Evolutionary conservation across 345 rosid genomes (phyloP).

Genomic region (Sisymbrium altissimum): DNA sequence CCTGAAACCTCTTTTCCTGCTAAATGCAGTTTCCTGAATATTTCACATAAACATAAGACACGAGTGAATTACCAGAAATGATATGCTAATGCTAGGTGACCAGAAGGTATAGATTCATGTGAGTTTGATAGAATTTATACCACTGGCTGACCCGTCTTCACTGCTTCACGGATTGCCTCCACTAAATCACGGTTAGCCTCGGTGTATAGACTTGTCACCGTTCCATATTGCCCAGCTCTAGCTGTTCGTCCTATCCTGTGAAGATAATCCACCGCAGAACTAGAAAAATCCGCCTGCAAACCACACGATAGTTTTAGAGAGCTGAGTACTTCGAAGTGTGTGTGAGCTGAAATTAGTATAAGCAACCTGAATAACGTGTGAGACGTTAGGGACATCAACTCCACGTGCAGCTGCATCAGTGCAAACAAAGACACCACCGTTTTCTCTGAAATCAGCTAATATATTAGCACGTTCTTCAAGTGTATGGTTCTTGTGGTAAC

Average conservation of each 20-base stretch:
- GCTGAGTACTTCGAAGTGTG: background rate
- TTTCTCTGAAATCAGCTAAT: slow-evolving; percentile 61
- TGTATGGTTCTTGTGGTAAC: slow-evolving; percentile 82
- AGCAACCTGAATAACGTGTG: slow-evolving; percentile 88
- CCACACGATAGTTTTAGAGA: background rate
- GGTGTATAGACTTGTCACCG: slow-evolving; percentile 87
- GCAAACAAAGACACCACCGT: slow-evolving; percentile 85
- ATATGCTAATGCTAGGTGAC: background rate
- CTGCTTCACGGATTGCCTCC: slow-evolving; percentile 73
- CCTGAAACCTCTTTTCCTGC: slow-evolving; percentile 40
- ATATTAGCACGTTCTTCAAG: slow-evolving; percentile 72
- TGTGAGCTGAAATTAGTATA: slow-evolving; percentile 4
- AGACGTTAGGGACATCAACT: slow-evolving; percentile 86
- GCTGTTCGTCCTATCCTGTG: slow-evolving; percentile 97
- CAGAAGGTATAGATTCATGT: background rate
- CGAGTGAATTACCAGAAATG: background rate
- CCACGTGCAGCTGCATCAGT: slow-evolving; percentile 99
- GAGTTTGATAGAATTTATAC: slow-evolving; percentile 40
- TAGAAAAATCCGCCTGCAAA: slow-evolving; percentile 91
- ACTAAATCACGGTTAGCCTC: slow-evolving; percentile 73
- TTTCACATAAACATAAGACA: slow-evolving; percentile 1
- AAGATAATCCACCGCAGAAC: slow-evolving; percentile 89
- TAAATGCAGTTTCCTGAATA: slow-evolving; percentile 37
- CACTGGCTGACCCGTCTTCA: slow-evolving; percentile 74
- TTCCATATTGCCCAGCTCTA: slow-evolving; percentile 91